These are phyloP conservation scores for Phytophthora fragariae DNA, from an alignment of 352 stramenopile species.

Conservation along the genomic window DNA sequence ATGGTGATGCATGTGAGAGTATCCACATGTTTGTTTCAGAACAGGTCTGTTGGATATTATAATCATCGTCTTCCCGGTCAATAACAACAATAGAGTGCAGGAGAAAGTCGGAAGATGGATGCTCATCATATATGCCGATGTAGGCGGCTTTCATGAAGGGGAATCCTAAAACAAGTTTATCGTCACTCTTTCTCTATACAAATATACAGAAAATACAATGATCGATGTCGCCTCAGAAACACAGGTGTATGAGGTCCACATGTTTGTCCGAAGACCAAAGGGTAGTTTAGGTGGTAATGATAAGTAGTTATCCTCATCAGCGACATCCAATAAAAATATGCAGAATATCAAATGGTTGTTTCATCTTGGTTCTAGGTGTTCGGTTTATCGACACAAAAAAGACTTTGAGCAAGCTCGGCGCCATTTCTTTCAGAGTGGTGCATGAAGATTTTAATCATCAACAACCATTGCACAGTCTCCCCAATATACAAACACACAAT, in stretches of 20 bases:
- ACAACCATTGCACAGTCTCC: conserved; percentile 40
- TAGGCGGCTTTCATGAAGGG: conserved; percentile 83
- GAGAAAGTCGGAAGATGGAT: conserved; percentile 64
- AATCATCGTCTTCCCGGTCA: conserved; percentile 68
- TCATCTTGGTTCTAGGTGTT: conserved; percentile 77
- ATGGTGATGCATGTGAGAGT: conserved; percentile 91
- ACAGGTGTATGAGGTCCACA: conserved; percentile 90
- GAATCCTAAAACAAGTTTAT: conserved; percentile 87
- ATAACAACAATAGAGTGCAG: not conserved
- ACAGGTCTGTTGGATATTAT: conserved; percentile 90
- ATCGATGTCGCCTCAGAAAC: conserved; percentile 84
- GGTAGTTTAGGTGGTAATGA: conserved; percentile 77
- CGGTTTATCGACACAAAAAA: conserved; percentile 67
- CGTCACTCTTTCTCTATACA: conserved; percentile 57
- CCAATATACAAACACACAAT: conserved; percentile 32
- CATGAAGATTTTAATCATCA: conserved; percentile 91
- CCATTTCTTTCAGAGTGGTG: conserved; percentile 81
- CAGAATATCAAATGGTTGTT: conserved; percentile 41
- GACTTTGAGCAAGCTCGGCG: conserved; percentile 31
- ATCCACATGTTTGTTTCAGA: conserved; percentile 87
- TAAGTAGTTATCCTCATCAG: conserved; percentile 69
- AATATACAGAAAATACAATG: conserved; percentile 1
- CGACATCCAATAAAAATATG: conserved; percentile 37
- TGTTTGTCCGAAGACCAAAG: conserved; percentile 84
- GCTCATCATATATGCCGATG: conserved; percentile 76